A percentile compares a stretch with the other conserved stretches of the same genome.
phyloP scores from a whole-genome alignment of 495 filamentous ascomycete species.

The Parathielavia hyrcaniae region DNA sequence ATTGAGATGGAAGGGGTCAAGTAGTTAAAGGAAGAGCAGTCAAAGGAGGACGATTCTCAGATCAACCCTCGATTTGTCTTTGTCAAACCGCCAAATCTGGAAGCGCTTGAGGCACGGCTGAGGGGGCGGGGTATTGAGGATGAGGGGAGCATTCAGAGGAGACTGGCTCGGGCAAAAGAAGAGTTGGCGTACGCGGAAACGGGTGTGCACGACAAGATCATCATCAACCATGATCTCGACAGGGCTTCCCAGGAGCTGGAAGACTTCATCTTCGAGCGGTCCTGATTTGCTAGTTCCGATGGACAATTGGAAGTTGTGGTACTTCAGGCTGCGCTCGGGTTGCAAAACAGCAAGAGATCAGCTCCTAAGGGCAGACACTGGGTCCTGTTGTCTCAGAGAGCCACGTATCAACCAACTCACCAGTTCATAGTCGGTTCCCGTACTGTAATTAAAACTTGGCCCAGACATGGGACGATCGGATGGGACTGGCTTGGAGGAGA shows the following conservation, averaged over 20 bases:
- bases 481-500: too few relatives aligned
- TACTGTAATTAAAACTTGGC: too few relatives aligned
- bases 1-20: not conserved
- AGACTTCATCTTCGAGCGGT: not conserved
- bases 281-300: too few relatives aligned
- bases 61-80: conserved; percentile 4
- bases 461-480: too few relatives aligned
- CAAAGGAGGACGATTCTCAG: not conserved
- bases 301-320: too few relatives aligned
- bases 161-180: not conserved
- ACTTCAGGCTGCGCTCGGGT: too few relatives aligned
- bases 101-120: not conserved
- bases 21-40: not conserved
- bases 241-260: not conserved
- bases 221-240: conserved; percentile 1
- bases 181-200: conserved; percentile 3
- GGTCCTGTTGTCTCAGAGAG: too few relatives aligned
- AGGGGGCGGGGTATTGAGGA: not conserved
- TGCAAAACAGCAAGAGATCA: too few relatives aligned
- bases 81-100: not conserved
- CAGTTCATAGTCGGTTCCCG: too few relatives aligned
- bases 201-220: conserved; percentile 1
- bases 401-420: too few relatives aligned
- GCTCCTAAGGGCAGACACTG: too few relatives aligned
- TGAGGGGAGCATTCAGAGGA: not conserved